Percentiles rank a stretch among this genome's conserved stretches.
Conservation (phyloP, 768 basidiomycete species). For the Coprinopsis cinerea region DNA sequence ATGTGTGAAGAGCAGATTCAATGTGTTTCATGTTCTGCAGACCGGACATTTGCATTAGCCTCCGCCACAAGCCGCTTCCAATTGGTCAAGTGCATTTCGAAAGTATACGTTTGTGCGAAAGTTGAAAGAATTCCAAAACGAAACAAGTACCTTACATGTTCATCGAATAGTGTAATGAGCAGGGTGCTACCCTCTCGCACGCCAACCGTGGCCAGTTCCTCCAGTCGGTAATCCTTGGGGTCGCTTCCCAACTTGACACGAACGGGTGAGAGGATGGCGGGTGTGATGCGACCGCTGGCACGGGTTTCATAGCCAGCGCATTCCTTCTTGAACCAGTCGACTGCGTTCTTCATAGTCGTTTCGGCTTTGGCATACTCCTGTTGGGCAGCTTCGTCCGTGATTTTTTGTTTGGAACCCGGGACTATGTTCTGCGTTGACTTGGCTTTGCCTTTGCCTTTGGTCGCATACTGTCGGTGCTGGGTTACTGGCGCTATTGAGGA, state of each 20-base stretch:
- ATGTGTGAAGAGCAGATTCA: slow-evolving; percentile 70
- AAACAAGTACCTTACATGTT: slow-evolving; percentile 48
- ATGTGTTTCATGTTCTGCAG: slow-evolving; percentile 71
- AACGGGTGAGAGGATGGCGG: slow-evolving; percentile 63
- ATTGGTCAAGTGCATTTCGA: no score
- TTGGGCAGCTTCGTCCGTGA: slow-evolving; percentile 46
- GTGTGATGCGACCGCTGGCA: slow-evolving; percentile 71
- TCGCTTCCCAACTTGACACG: slow-evolving; percentile 46
- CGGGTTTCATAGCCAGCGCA: slow-evolving; percentile 67
- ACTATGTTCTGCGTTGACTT: slow-evolving; percentile 55
- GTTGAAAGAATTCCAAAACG: no score
- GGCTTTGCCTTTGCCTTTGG: slow-evolving; percentile 27
- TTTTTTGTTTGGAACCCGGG: slow-evolving; percentile 61
- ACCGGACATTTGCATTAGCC: slow-evolving; percentile 16
- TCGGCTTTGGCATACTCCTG: slow-evolving; percentile 61
- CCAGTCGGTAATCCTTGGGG: slow-evolving; percentile 39
- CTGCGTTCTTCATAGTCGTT: slow-evolving; percentile 52
- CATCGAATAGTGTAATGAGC: slow-evolving; percentile 72
- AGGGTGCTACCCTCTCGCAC: slow-evolving; percentile 72
- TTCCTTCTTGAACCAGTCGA: slow-evolving; percentile 77
- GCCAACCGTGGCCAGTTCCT: slow-evolving; percentile 76
- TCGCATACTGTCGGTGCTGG: slow-evolving; percentile 24
- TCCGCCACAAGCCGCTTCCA: neutral
- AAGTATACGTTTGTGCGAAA: no score
- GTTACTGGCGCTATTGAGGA: no score